Evolutionary conservation across 2,329 filamentous ascomycete genomes (phyloP), one percentile per base, ranked within the genome.

Genomic region (Phyllosticta citribraziliensis): DNA sequence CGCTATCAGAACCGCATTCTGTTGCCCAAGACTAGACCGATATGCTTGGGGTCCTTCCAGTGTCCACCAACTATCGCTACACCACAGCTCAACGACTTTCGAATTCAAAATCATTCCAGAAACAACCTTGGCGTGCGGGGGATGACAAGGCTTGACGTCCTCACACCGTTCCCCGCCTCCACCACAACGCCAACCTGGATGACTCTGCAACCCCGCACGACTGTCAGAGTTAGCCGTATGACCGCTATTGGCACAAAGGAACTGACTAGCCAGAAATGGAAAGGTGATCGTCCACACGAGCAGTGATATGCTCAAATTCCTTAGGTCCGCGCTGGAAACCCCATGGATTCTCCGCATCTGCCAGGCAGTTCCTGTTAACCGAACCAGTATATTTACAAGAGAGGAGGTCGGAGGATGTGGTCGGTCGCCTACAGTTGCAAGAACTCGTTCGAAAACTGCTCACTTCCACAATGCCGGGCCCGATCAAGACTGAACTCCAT

Each of bases 401-500:
- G 11, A 12, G 11, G 5, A 40, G 33, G 33, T 40, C 33, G 33
- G 12, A 40, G 12, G 5, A 55, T 55, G 22, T 19, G 19, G 5
- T 22, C 55, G 12, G 33, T 30, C 2, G 9, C 22, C 35, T 22
- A 24, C 47, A 55, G 14, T 22, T 19, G 5, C 30, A 25, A 2
- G 47, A 55, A 30, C 6, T 50, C 17, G 47, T 25, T 52, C 35
- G 14, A 20, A 6, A 47, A 25, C 20, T 24, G 25, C 6, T 14
- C 50, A 8, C 40, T 53, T 58, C 56, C 57, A 22, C 12, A 27
- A 60, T 60, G 58, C 35, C 51, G 22, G 57, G 57, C 9, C 58
- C 58, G 14, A 60, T 60, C 24, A 60, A 60, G 6, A 60, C 52
- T n/a, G 58, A 60, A 47, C 52, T 60, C n/a, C 19, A 25, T 53